These are phyloP conservation scores for Millerozyma miso DNA, from an alignment of 805 yeast genomes.

Conservation along the genomic window DNA sequence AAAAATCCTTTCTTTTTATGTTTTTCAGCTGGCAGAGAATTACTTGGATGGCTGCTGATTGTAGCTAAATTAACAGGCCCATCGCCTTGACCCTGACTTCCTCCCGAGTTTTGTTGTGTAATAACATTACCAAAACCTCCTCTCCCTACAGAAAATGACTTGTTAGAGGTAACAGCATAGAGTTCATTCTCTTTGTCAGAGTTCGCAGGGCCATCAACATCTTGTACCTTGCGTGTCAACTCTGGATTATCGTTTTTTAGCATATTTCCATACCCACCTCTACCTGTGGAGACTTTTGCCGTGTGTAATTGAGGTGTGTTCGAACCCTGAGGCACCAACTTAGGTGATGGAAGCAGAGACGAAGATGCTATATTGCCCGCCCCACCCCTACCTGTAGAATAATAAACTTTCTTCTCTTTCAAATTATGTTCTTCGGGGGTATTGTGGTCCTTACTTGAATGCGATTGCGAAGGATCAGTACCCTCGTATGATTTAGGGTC, in stretches of 20 bases:
- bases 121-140: conserved; percentile 65
- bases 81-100: conserved; percentile 9
- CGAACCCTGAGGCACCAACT: conserved; percentile 54
- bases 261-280: conserved; percentile 82
- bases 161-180: conserved; percentile 41
- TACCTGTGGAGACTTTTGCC: conserved; percentile 61
- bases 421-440: conserved; percentile 14
- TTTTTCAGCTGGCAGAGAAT: conserved; percentile 11
- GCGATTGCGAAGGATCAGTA: conserved; percentile 5
- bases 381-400: conserved; percentile 79
- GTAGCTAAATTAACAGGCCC: conserved; percentile 9
- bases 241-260: conserved; percentile 55
- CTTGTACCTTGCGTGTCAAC: conserved; percentile 60
- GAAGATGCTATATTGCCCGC: conserved; percentile 61
- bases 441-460: background rate
- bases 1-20: conserved; percentile 36
- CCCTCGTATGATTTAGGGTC: conserved; percentile 5
- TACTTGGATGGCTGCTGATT: conserved; percentile 32
- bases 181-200: conserved; percentile 26
- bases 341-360: conserved; percentile 46
- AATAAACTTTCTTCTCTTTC: conserved; percentile 31
- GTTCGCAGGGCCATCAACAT: conserved; percentile 44
- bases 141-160: conserved; percentile 52
- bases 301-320: conserved; percentile 57
- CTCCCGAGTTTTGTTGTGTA: conserved; percentile 25